Evolutionary conservation across 177 flowering plant species (phyloP).

Genomic region (Vitis hybrid): DNA sequence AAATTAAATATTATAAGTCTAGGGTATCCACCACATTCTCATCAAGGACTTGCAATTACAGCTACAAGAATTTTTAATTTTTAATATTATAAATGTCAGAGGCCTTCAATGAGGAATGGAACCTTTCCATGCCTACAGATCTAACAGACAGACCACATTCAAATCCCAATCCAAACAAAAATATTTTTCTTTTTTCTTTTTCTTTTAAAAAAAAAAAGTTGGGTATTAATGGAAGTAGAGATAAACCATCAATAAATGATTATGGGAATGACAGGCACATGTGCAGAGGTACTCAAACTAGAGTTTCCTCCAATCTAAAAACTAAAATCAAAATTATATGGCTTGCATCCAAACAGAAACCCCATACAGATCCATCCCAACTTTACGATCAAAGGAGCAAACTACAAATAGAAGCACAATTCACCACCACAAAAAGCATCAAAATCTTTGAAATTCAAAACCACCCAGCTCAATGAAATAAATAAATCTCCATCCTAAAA

Average conservation of each 20-base stretch:
- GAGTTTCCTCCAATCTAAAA: not conserved
- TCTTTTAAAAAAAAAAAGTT: not conserved
- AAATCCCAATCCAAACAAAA: not conserved
- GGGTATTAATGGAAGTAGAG: too few species aligned
- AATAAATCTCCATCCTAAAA: not conserved
- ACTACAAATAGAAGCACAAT: not conserved
- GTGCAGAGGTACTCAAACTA: not conserved
- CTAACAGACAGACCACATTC: not conserved
- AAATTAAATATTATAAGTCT: too few species aligned
- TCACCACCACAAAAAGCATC: not conserved
- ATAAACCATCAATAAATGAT: not conserved
- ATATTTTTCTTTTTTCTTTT: too few species aligned
- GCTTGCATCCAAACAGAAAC: not conserved
- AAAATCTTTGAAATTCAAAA: constrained; percentile 4
- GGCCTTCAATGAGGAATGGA: not conserved
- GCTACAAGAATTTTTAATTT: too few species aligned
- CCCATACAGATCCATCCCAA: constrained; percentile 7
- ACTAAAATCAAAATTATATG: not conserved
- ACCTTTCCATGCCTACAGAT: not conserved
- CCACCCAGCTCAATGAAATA: constrained; percentile 2
- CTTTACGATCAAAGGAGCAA: not conserved
- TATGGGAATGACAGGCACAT: not conserved
- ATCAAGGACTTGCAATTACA: too few species aligned
- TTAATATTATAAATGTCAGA: not conserved
- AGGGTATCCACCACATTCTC: too few species aligned